These are phyloP conservation scores for Pholiota adiposa DNA, from an alignment of 1,284 basidiomycete species.

Conservation along the genomic window DNA sequence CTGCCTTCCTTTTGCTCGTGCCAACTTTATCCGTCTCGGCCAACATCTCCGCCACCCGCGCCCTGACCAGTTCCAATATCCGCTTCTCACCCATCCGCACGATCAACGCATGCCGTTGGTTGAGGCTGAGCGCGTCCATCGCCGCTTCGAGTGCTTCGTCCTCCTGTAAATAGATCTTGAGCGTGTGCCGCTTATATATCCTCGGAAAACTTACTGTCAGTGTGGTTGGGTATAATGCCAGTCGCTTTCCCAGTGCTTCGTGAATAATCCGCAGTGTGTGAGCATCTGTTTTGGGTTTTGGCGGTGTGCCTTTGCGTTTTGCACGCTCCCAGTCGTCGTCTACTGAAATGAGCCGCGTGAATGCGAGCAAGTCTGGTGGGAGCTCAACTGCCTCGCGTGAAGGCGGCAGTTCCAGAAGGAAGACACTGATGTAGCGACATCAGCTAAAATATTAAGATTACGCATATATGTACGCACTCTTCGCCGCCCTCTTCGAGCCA, in stretches of 20 bases:
- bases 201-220: conserved; percentile 50
- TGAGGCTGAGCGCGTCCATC: conserved; percentile 43
- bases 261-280: conserved; percentile 49
- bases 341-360: conserved; percentile 68
- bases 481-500: conserved; percentile 91
- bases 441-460: conserved; percentile 6
- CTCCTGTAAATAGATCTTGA: conserved; percentile 33
- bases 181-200: neutral
- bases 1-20: conserved; percentile 6
- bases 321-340: conserved; percentile 68
- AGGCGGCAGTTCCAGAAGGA: conserved; percentile 52
- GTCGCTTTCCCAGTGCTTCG: conserved; percentile 53
- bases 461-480: conserved; percentile 65
- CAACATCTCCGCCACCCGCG: conserved; percentile 22
- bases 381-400: conserved; percentile 40
- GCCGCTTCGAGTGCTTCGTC: conserved; percentile 49
- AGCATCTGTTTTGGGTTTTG: conserved; percentile 70
- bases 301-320: conserved; percentile 74
- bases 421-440: conserved; percentile 51
- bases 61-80: conserved; percentile 53
- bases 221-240: conserved; percentile 61
- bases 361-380: conserved; percentile 70
- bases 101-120: conserved; percentile 67
- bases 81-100: conserved; percentile 85
- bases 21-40: neutral